Percentiles rank a stretch among this genome's conserved stretches.
phyloP scores from a whole-genome alignment of 768 basidiomycete genomes.

The Pleurotus salmoneostramineus region DNA sequence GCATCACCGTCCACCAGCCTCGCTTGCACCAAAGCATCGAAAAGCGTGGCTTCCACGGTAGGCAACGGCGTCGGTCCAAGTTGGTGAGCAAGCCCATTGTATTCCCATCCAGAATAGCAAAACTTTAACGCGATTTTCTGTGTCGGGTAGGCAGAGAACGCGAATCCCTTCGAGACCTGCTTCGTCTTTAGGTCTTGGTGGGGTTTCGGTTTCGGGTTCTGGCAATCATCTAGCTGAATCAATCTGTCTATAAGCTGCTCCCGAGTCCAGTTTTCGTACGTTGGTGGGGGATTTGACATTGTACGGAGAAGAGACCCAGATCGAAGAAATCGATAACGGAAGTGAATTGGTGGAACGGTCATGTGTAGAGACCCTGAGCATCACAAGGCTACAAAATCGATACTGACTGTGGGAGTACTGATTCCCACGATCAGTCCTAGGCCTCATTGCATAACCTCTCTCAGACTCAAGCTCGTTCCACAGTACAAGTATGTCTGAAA shows the following conservation, averaged over 20 bases:
- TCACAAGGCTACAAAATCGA: too few relatives aligned
- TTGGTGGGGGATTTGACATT: not conserved
- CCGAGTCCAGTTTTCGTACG: conserved; percentile 55
- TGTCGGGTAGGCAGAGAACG: conserved; percentile 63
- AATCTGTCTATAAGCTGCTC: conserved; percentile 71
- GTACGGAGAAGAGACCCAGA: conserved; percentile 2
- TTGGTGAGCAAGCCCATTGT: conserved; percentile 88
- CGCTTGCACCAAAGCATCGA: conserved; percentile 73
- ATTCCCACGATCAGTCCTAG: too few relatives aligned
- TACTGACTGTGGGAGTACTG: too few relatives aligned
- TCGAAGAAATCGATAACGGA: conserved; percentile 8
- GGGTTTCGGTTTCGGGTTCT: conserved; percentile 15
- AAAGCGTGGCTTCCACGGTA: conserved; percentile 88
- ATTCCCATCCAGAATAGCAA: conserved; percentile 89
- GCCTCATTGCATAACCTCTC: too few relatives aligned
- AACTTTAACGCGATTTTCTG: conserved; percentile 95
- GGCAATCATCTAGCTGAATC: conserved; percentile 44
- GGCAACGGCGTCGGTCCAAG: conserved; percentile 65
- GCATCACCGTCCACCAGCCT: conserved; percentile 69
- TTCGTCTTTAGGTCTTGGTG: conserved; percentile 17
- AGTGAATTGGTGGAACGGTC: not conserved
- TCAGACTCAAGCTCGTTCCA: too few relatives aligned
- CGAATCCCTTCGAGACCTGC: conserved; percentile 37
- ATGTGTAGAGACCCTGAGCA: too few relatives aligned
- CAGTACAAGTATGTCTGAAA: too few relatives aligned